Evolutionary conservation across 352 stramenopile species (phyloP).

Genomic region (Globisporangium irregulare): DNA sequence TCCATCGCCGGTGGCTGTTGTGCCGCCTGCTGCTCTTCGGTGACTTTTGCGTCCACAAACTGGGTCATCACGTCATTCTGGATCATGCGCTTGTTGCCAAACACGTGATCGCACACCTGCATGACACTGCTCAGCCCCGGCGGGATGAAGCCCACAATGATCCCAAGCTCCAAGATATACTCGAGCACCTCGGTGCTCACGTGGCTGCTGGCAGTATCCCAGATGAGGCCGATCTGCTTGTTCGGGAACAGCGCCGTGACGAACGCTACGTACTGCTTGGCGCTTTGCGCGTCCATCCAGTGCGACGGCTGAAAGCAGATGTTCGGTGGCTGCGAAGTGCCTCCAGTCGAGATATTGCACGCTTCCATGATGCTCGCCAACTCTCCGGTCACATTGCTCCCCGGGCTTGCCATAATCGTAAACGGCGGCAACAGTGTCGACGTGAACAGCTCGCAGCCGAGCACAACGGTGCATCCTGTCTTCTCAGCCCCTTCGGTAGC

Average conservation of each 20-base stretch:
- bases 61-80: background rate
- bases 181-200: background rate
- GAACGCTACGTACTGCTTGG: background rate
- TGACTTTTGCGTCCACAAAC: background rate
- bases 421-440: background rate
- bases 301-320: background rate
- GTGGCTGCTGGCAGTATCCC: background rate
- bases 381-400: background rate
- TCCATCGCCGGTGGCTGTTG: background rate
- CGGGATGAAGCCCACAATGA: background rate
- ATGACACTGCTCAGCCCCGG: background rate
- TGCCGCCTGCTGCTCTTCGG: background rate
- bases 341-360: background rate
- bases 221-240: background rate
- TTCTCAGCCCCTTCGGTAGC: background rate
- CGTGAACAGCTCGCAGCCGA: background rate
- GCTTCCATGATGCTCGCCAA: background rate
- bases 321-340: background rate
- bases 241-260: background rate
- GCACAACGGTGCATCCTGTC: background rate
- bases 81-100: background rate
- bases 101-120: background rate
- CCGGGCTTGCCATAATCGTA: background rate
- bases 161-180: background rate
- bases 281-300: background rate